phyloP scores from a whole-genome alignment of 225 moss, liverwort and hornwort species.

The Sphagnum tenellum region DNA sequence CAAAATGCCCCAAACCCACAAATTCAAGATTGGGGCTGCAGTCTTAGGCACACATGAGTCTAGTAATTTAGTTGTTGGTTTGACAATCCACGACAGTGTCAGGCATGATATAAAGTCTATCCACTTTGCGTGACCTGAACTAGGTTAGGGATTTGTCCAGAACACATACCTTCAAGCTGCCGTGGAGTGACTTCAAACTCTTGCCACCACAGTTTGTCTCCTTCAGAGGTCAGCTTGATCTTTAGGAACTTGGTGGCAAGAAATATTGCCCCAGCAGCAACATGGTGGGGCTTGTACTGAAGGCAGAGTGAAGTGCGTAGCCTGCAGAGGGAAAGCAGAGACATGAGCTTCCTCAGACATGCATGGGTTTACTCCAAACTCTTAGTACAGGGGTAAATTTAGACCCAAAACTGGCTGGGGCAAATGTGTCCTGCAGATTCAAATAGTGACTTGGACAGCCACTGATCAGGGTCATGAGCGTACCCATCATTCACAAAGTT shows the following conservation, averaged over 20 bases:
- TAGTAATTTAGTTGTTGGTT: too few species aligned
- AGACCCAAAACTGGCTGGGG: not conserved
- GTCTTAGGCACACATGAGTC: too few species aligned
- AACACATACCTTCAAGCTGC: constrained; percentile 39
- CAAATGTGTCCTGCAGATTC: not conserved
- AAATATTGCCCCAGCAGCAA: constrained; percentile 93
- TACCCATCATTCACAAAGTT: constrained; percentile 98
- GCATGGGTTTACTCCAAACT: too few species aligned
- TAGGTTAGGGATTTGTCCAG: too few species aligned
- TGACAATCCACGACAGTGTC: too few species aligned
- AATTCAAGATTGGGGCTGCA: too few species aligned
- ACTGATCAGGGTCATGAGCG: constrained; percentile 9
- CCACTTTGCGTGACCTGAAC: too few species aligned
- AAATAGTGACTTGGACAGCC: not conserved
- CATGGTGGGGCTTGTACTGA: constrained; percentile 92
- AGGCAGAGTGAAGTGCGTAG: constrained; percentile 91
- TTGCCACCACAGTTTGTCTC: constrained; percentile 57
- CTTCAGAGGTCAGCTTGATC: constrained; percentile 45
- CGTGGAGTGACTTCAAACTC: constrained; percentile 48
- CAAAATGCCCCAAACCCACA: too few species aligned
- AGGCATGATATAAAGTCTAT: too few species aligned
- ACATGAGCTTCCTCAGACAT: not conserved
- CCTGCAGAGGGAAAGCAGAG: constrained; percentile 38
- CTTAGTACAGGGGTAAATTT: too few species aligned
- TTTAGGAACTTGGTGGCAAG: constrained; percentile 87